These are phyloP conservation scores for Cotoneaster glaucophyllus DNA, from an alignment of 306 rosid genomes.

Conservation along the genomic window DNA sequence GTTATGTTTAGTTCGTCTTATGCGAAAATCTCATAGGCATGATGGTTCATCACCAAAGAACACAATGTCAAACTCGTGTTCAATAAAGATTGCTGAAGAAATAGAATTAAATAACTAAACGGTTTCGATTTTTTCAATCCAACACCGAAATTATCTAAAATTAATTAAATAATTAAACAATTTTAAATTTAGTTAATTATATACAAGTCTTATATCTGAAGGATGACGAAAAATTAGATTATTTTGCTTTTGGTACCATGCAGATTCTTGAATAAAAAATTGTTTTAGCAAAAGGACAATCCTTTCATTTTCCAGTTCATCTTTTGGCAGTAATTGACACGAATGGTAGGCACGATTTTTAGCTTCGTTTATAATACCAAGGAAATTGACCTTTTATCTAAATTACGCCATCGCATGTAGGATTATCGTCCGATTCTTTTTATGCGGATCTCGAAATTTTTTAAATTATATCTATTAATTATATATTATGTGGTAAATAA, in stretches of 20 bases:
- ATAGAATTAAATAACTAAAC: not conserved
- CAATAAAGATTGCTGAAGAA: not conserved
- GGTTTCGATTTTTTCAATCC: not conserved
- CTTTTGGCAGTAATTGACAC: not conserved
- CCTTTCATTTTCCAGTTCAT: not conserved
- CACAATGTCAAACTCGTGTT: not conserved
- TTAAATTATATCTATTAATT: no score
- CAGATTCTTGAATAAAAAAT: not conserved
- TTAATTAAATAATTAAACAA: no score
- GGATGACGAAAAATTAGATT: no score
- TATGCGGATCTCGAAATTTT: fast-evolving
- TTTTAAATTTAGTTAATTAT: no score
- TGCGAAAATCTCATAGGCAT: not conserved
- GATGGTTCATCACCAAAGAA: not conserved
- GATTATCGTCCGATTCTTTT: no score
- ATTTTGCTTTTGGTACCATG: not conserved
- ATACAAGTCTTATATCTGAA: no score
- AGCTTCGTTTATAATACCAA: not conserved
- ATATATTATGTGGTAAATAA: no score
- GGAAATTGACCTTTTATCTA: not conserved
- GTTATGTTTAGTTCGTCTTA: not conserved
- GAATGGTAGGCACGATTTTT: not conserved
- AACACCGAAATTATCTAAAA: no score
- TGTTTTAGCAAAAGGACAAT: not conserved
- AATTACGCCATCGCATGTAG: not conserved